These are phyloP conservation scores for Phytopythium vexans DNA, from an alignment of 352 stramenopile genomes.

Conservation along the genomic window DNA sequence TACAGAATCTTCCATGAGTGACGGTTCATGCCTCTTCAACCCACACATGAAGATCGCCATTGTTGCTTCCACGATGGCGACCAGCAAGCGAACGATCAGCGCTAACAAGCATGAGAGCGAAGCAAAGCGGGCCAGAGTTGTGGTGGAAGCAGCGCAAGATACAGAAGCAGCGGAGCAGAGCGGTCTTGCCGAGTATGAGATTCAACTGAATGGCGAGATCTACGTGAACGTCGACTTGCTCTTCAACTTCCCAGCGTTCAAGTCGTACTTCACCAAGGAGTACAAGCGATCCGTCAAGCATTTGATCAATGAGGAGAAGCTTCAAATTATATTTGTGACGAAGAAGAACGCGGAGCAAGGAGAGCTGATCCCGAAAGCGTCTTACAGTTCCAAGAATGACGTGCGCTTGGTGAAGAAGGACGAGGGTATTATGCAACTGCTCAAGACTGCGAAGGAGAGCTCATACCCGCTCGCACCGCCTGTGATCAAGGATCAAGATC, in stretches of 20 bases:
- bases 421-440: neutral
- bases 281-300: slow-evolving; percentile 4
- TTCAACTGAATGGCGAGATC: slow-evolving; percentile 3
- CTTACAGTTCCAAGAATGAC: slow-evolving; percentile 2
- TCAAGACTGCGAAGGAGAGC: slow-evolving; percentile 1
- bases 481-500: slow-evolving; percentile 2
- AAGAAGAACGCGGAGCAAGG: slow-evolving; percentile 6
- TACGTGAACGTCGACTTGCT: slow-evolving; percentile 5
- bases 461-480: slow-evolving; percentile 1
- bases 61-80: neutral
- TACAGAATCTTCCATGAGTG: too few species aligned
- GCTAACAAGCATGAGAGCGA: neutral
- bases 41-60: too few species aligned
- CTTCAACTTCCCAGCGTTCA: slow-evolving; percentile 3
- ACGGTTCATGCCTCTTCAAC: too few species aligned
- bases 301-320: slow-evolving; percentile 3
- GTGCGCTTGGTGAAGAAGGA: slow-evolving; percentile 6
- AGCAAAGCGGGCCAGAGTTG: slow-evolving; percentile 2
- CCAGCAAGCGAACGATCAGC: slow-evolving; percentile 5
- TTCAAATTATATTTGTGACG: slow-evolving; percentile 5
- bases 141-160: neutral
- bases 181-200: slow-evolving; percentile 3
- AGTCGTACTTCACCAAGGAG: slow-evolving; percentile 4
- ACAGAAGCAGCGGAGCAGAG: too few species aligned
- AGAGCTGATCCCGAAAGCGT: slow-evolving; percentile 2